Percentiles rank a stretch among this genome's conserved stretches.
phyloP scores from a whole-genome alignment of 352 stramenopile species.

The Phytophthora capsici region DNA sequence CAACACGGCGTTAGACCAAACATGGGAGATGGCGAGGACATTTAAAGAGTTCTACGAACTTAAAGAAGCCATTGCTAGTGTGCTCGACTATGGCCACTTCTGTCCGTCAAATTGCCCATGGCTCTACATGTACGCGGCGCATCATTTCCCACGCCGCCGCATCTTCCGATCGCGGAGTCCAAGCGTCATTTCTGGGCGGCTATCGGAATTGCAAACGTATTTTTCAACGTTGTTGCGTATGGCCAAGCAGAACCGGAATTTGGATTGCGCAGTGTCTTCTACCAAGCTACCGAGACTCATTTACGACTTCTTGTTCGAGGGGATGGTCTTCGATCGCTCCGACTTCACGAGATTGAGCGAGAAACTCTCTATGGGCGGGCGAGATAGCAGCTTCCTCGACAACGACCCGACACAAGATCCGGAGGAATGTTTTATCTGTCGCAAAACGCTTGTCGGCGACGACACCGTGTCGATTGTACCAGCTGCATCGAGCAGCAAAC shows the following conservation, averaged over 20 bases:
- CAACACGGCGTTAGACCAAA: slow-evolving; percentile 68
- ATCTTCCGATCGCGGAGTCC: slow-evolving; percentile 75
- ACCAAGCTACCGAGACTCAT: slow-evolving; percentile 70
- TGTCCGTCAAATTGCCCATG: slow-evolving; percentile 84
- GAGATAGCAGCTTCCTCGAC: slow-evolving; percentile 42
- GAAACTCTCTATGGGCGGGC: slow-evolving; percentile 42
- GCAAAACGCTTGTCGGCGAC: slow-evolving; percentile 44
- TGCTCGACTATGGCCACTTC: slow-evolving; percentile 81
- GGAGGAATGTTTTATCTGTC: slow-evolving; percentile 71
- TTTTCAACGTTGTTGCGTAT: slow-evolving; percentile 67
- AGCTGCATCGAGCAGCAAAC: slow-evolving; percentile 22
- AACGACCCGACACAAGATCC: slow-evolving; percentile 39
- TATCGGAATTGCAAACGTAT: slow-evolving; percentile 72
- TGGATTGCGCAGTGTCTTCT: slow-evolving; percentile 65
- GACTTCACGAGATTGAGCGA: slow-evolving; percentile 75
- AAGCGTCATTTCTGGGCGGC: slow-evolving; percentile 63
- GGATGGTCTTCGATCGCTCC: slow-evolving; percentile 79
- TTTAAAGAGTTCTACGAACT: slow-evolving; percentile 86
- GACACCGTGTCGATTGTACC: slow-evolving; percentile 47
- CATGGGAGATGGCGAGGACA: slow-evolving; percentile 82
- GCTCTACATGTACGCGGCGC: slow-evolving; percentile 82
- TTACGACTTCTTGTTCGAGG: slow-evolving; percentile 84
- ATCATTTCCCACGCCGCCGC: slow-evolving; percentile 80
- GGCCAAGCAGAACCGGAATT: slow-evolving; percentile 66
- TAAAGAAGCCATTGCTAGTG: slow-evolving; percentile 62